Evolutionary conservation across 139 green algal genomes (phyloP).

Genomic region (Prasinococcaceae sp.): DNA sequence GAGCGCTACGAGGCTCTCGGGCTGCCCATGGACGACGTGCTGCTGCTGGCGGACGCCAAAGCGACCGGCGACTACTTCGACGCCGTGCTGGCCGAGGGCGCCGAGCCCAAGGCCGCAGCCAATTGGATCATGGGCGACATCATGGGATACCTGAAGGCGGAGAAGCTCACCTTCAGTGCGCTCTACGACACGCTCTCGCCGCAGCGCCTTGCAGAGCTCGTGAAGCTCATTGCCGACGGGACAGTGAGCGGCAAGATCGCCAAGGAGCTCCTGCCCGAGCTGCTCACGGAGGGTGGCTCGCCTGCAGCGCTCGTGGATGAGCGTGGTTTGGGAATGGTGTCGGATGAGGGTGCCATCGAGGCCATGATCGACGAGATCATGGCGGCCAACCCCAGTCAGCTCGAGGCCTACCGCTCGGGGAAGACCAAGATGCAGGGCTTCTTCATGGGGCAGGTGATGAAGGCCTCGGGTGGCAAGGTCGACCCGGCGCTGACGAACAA

Average conservation of each 20-base stretch:
- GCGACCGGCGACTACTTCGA: slow-evolving; percentile 58
- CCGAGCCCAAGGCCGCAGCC: slow-evolving; percentile 60
- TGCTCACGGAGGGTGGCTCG: slow-evolving; percentile 12
- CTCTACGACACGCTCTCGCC: slow-evolving; percentile 10
- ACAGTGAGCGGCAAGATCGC: slow-evolving; percentile 93
- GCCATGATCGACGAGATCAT: slow-evolving; percentile 68
- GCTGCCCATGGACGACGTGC: slow-evolving; percentile 49
- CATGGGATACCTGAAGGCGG: slow-evolving; percentile 27
- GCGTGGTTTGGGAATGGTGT: slow-evolving; percentile 29
- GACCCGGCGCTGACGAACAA: slow-evolving; percentile 25
- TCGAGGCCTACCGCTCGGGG: slow-evolving; percentile 31
- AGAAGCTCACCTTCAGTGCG: slow-evolving; percentile 4
- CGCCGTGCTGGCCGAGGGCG: slow-evolving; percentile 30
- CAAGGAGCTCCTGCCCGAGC: slow-evolving; percentile 76
- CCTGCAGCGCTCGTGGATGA: slow-evolving; percentile 22
- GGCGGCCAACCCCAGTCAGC: slow-evolving; percentile 55
- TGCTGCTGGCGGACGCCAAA: slow-evolving; percentile 68
- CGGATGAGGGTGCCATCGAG: slow-evolving; percentile 49
- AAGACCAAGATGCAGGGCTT: slow-evolving; percentile 42
- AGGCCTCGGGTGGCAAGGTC: slow-evolving; percentile 15
- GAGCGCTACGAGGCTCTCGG: slow-evolving; percentile 49
- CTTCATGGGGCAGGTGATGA: slow-evolving; percentile 35
- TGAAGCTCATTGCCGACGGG: slow-evolving; percentile 71
- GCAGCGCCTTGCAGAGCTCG: slow-evolving; percentile 63
- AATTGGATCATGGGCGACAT: slow-evolving; percentile 95